These are phyloP conservation scores for Termitomyces eurrhizus DNA, from an alignment of 768 basidiomycete genomes.

Conservation along the genomic window DNA sequence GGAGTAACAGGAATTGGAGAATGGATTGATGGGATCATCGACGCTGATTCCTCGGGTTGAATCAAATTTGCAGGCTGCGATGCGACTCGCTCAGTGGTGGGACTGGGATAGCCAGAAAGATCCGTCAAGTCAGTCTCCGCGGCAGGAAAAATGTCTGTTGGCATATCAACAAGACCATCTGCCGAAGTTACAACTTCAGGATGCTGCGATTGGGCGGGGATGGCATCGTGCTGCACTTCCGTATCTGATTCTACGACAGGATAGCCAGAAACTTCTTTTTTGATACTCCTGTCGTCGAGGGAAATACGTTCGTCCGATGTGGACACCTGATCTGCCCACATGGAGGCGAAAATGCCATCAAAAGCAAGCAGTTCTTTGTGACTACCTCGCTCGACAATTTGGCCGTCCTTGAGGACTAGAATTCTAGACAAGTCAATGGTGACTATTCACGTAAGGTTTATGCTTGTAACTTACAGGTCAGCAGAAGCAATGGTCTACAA, in stretches of 20 bases:
- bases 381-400: conserved; percentile 77
- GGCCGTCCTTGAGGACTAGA: conserved; percentile 86
- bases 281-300: conserved; percentile 22
- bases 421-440: conserved; percentile 47
- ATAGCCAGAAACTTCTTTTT: conserved; percentile 44
- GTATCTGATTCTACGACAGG: conserved; percentile 31
- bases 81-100: conserved; percentile 23
- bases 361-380: conserved; percentile 73
- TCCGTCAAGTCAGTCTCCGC: conserved; percentile 1
- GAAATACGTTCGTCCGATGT: conserved; percentile 50
- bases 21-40: conserved; percentile 11
- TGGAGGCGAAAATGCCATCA: conserved; percentile 71
- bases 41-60: conserved; percentile 15
- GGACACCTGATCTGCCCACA: conserved; percentile 87
- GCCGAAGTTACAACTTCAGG: conserved; percentile 6
- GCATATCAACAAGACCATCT: conserved; percentile 4
- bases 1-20: conserved; percentile 11
- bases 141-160: conserved; percentile 8
- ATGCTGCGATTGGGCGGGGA: conserved; percentile 1
- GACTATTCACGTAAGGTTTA: background rate
- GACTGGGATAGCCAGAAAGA: conserved; percentile 18
- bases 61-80: conserved; percentile 7
- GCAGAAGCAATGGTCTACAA: conserved; percentile 51
- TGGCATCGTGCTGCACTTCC: conserved; percentile 1
- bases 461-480: conserved; percentile 45